phyloP scores from a whole-genome alignment of 805 yeast species.

The Sugiyamaella boreocaroliniensis region DNA sequence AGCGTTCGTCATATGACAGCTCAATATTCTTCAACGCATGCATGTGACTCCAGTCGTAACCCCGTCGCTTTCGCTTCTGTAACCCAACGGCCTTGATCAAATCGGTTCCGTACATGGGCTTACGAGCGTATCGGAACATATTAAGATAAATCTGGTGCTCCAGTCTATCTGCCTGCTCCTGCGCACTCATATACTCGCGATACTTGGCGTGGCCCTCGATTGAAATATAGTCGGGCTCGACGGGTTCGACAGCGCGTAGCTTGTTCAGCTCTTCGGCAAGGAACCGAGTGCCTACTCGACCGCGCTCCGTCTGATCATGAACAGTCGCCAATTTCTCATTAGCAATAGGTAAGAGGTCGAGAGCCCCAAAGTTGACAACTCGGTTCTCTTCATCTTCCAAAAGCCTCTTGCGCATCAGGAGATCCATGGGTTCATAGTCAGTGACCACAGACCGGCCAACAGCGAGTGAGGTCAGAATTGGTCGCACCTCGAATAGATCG shows the following conservation, averaged over 20 bases:
- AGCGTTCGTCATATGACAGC: constrained; percentile 12
- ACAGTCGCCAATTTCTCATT: constrained; percentile 41
- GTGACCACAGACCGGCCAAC: constrained; percentile 57
- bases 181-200: constrained; percentile 46
- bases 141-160: constrained; percentile 58
- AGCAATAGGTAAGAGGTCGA: constrained; percentile 54
- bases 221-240: constrained; percentile 26
- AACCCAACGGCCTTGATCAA: constrained; percentile 31
- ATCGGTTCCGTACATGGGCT: constrained; percentile 65
- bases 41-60: constrained; percentile 16
- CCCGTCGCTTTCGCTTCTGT: constrained; percentile 5
- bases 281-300: constrained; percentile 8
- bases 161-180: constrained; percentile 45
- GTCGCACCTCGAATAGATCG: constrained; percentile 91
- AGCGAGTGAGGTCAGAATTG: constrained; percentile 84
- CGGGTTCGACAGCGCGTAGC: constrained; percentile 12
- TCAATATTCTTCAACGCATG: constrained; percentile 16
- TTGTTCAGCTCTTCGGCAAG: constrained; percentile 15
- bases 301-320: constrained; percentile 3
- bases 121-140: constrained; percentile 52
- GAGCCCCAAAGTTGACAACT: constrained; percentile 43
- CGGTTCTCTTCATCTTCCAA: constrained; percentile 18
- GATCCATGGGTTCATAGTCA: constrained; percentile 39
- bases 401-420: constrained; percentile 34
- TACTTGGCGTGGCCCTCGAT: constrained; percentile 52